phyloP scores from a whole-genome alignment of 2,329 filamentous ascomycete genomes.

The Escovopsis sp. region DNA sequence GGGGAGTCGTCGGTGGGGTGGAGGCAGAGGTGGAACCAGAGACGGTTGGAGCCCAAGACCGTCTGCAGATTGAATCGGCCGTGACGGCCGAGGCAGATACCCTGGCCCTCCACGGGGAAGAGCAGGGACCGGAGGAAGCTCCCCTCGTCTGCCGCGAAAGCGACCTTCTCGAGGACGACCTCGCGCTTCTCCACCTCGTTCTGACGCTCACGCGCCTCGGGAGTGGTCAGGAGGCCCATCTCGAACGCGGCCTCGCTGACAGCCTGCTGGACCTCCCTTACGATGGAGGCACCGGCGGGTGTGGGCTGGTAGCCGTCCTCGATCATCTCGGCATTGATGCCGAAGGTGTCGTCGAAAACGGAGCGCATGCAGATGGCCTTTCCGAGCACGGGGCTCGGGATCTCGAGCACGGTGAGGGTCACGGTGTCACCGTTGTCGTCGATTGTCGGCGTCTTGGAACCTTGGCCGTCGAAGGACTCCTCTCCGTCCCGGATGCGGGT shows the following conservation, averaged over 20 bases:
- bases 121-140: conserved; percentile 71
- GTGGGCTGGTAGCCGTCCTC: conserved; percentile 75
- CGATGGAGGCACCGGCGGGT: conserved; percentile 61
- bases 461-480: conserved; percentile 51
- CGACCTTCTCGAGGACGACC: conserved; percentile 72
- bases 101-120: conserved; percentile 62
- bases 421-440: conserved; percentile 73
- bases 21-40: conserved; percentile 87
- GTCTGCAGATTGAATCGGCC: conserved; percentile 67
- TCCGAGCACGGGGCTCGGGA: conserved; percentile 64
- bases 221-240: conserved; percentile 57
- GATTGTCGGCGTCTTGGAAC: conserved; percentile 48
- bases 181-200: conserved; percentile 71
- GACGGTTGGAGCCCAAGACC: conserved; percentile 67
- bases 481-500: conserved; percentile 48
- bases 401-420: conserved; percentile 73
- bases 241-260: conserved; percentile 65
- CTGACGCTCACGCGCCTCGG: conserved; percentile 57
- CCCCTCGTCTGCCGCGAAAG: conserved; percentile 64
- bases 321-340: conserved; percentile 96
- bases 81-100: conserved; percentile 64
- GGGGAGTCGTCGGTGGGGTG: conserved; percentile 85
- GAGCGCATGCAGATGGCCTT: conserved; percentile 83
- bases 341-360: conserved; percentile 81
- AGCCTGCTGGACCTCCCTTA: conserved; percentile 76